Conservation (phyloP, 2,329 filamentous ascomycete species). For the Didymella exigua region DNA sequence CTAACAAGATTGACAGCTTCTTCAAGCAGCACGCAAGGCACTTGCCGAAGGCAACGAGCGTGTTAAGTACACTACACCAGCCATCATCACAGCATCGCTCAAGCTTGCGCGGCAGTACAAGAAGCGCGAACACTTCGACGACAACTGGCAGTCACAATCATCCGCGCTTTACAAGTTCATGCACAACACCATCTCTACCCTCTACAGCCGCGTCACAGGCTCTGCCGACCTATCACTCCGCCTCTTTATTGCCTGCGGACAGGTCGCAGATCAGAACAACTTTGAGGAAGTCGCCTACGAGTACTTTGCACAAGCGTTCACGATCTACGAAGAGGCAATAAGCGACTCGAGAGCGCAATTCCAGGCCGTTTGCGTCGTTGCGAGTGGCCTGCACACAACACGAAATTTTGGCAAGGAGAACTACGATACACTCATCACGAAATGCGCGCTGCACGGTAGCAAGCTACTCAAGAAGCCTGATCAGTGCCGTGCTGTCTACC, state of each 20-base stretch:
- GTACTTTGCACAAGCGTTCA: constrained; percentile 97
- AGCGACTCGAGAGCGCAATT: constrained; percentile 97
- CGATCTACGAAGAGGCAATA: constrained; percentile 94
- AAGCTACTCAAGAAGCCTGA: constrained; percentile 97
- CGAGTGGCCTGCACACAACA: constrained; percentile 84
- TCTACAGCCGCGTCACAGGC: constrained; percentile 86
- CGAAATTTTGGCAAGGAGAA: constrained; percentile 95
- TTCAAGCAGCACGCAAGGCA: constrained; percentile 85
- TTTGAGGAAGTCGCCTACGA: constrained; percentile 98
- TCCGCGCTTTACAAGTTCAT: constrained; percentile 94
- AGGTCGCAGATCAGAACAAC: constrained; percentile 86
- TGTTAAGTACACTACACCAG: constrained; percentile 93
- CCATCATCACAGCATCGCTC: constrained; percentile 85
- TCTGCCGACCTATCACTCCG: constrained; percentile 87
- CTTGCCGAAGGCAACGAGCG: constrained; percentile 92
- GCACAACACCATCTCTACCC: constrained; percentile 81
- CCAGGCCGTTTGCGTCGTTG: constrained; percentile 94
- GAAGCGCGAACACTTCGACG: constrained; percentile 82
- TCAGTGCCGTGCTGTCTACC: constrained; percentile 93
- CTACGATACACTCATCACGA: constrained; percentile 97
- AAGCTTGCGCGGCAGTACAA: constrained; percentile 91
- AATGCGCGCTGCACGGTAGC: constrained; percentile 94
- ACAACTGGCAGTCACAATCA: constrained; percentile 74
- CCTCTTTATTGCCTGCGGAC: constrained; percentile 88
- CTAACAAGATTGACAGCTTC: constrained; percentile 58